Percentiles rank a stretch among this genome's conserved stretches.
Conservation (phyloP, 176 grass and related monocot species). For the Cymbopogon citratus region DNA sequence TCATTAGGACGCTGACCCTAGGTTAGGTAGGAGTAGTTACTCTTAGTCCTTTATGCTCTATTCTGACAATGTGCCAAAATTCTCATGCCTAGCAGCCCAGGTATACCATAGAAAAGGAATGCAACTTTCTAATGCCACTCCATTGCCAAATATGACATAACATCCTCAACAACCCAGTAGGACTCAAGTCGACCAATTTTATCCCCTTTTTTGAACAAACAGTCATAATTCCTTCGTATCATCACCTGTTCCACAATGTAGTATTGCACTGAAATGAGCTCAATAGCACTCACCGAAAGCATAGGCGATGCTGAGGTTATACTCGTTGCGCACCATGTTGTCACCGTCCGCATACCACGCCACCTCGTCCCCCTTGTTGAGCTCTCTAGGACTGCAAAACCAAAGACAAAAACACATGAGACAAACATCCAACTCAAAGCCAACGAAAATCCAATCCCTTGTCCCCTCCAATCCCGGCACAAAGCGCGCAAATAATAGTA, state of each 20-base stretch:
- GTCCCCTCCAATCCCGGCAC: not conserved
- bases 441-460: not conserved
- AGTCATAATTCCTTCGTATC: not conserved
- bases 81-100: not conserved
- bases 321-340: slow-evolving; percentile 87
- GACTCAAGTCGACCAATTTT: not conserved
- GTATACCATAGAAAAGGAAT: not conserved
- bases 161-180: not conserved
- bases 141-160: not conserved
- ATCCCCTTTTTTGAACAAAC: not conserved
- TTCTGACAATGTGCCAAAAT: not conserved
- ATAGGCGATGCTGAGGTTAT: slow-evolving; percentile 73
- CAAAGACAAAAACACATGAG: slow-evolving; percentile 2
- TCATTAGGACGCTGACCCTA: not conserved
- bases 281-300: slow-evolving; percentile 73
- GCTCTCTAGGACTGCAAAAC: slow-evolving; percentile 68
- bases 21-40: not conserved
- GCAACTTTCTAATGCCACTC: not conserved
- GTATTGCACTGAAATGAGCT: not conserved
- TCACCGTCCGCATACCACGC: slow-evolving; percentile 93
- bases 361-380: slow-evolving; percentile 95
- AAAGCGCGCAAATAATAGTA: not conserved
- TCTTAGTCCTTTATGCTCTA: not conserved
- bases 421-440: slow-evolving; percentile 19
- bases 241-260: not conserved